Percentiles rank a stretch among this genome's conserved stretches.
phyloP scores from a whole-genome alignment of 2,329 filamentous ascomycete species.

The Mollisia scopiformis region DNA sequence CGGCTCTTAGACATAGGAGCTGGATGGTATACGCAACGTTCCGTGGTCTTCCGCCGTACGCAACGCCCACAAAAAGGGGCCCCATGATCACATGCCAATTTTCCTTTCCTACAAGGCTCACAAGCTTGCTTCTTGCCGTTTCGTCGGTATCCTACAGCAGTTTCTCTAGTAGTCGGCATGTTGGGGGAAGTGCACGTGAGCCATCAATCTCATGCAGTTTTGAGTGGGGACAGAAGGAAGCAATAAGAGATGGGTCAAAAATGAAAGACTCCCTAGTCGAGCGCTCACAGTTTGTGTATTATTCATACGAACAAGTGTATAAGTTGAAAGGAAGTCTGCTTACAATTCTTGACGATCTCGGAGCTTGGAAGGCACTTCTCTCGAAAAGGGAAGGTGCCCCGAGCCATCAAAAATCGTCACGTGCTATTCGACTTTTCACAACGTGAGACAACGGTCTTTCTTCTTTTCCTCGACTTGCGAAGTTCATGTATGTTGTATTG shows the following conservation, averaged over 20 bases:
- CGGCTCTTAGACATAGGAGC: conserved; percentile 31
- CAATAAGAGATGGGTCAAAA: background rate
- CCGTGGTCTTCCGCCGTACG: conserved; percentile 28
- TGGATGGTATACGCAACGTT: conserved; percentile 33
- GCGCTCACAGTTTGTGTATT: no score
- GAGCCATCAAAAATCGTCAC: background rate
- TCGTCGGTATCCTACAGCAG: conserved; percentile 27
- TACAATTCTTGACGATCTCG: background rate
- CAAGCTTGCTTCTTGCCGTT: conserved; percentile 37
- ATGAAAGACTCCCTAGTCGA: background rate
- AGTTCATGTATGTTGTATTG: no score
- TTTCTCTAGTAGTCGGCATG: background rate
- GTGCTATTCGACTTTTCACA: background rate
- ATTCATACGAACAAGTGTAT: no score
- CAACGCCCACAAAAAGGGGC: conserved; percentile 32
- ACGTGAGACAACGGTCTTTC: no score
- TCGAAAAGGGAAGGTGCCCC: background rate
- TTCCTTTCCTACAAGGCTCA: conserved; percentile 36
- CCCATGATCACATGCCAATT: conserved; percentile 35
- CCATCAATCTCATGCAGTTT: background rate
- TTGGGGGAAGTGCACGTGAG: background rate
- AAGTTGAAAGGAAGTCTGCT: no score
- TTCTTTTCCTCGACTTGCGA: no score
- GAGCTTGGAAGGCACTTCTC: background rate
- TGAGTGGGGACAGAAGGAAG: background rate